Percentiles rank a stretch among this genome's conserved stretches.
phyloP scores from a whole-genome alignment of 2,329 filamentous ascomycete genomes.

The Talaromyces sp. region DNA sequence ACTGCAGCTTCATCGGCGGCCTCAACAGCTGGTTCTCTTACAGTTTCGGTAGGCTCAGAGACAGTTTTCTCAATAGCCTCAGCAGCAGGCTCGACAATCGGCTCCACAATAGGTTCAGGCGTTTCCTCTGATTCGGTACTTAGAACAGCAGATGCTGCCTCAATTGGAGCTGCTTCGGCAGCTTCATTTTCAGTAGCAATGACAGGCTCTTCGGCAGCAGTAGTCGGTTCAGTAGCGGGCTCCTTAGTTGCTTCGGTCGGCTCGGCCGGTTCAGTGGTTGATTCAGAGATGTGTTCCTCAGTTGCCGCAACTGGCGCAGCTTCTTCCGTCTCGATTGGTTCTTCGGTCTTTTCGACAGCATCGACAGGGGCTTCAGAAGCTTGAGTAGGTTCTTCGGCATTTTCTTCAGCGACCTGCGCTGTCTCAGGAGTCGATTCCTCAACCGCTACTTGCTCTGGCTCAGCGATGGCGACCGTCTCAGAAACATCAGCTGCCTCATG shows the following conservation, averaged over 20 bases:
- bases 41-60: neutral
- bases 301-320: neutral
- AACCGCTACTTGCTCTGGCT: neutral
- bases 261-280: neutral
- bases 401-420: conserved; percentile 3
- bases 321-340: neutral
- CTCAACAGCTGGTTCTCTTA: neutral
- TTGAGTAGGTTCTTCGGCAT: neutral
- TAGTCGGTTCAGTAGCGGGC: neutral
- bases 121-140: neutral
- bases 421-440: neutral
- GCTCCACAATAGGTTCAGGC: neutral
- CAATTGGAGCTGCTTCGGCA: neutral
- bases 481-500: neutral
- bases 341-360: neutral
- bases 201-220: neutral
- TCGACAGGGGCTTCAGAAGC: neutral
- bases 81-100: neutral
- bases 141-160: neutral
- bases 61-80: neutral
- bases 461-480: neutral
- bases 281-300: neutral
- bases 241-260: neutral
- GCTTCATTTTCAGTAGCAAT: neutral
- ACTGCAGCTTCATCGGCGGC: neutral